Base-by-base conservation (phyloP, 768 basidiomycete genomes). In the Boletus huronensis region DNA sequence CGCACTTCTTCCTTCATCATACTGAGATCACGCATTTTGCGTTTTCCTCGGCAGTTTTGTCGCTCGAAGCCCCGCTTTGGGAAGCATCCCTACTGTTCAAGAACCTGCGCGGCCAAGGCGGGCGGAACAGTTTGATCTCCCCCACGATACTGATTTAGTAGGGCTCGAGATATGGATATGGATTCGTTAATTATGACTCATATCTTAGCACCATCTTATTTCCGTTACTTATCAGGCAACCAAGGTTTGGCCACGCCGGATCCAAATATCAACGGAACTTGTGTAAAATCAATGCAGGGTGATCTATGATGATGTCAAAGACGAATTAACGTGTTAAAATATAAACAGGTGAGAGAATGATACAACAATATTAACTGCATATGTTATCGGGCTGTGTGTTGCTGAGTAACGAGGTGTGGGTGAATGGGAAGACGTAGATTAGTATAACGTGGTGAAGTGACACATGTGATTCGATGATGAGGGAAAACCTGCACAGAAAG, bases 61-160 rank as follows among this genome's bases (percentile, higher is more conserved):
- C 71, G 50, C 44, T 58, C 55, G 25, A 69, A 68, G 28, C 69
- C 67, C 34, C 71, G 62, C 31, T 70, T 64, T 45, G 71, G 71
- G 39, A 71, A 69, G 41, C 67, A 72, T 48, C 65, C 67, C 3
- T 72, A 70, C 34, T 70, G 71, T 39, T 72, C 71, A 17, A 67
- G 53, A 53, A 69, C 70, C 14, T 70, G 70, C 38, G 70, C 71
- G 7, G 52, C 60, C 43, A 63, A 57, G 48, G 66, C 65, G 4
- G 49, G 57, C 6, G 62, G 62, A 32, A n/a, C 53, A 4, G 39
- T 54, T 35, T 68, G 50, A 65, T 28, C 21, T 34, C 38, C 17
- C 0, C 16, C 42, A 19, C 10, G 40, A 38, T 40, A 13, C 31
- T 21, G 41, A 32, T 40, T 50, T 34, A 38, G 38, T 39, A 19